Evolutionary conservation across 164 flowering plant species (phyloP), one percentile per base, ranked within the genome.

Genomic region (Brasenia schreberi): DNA sequence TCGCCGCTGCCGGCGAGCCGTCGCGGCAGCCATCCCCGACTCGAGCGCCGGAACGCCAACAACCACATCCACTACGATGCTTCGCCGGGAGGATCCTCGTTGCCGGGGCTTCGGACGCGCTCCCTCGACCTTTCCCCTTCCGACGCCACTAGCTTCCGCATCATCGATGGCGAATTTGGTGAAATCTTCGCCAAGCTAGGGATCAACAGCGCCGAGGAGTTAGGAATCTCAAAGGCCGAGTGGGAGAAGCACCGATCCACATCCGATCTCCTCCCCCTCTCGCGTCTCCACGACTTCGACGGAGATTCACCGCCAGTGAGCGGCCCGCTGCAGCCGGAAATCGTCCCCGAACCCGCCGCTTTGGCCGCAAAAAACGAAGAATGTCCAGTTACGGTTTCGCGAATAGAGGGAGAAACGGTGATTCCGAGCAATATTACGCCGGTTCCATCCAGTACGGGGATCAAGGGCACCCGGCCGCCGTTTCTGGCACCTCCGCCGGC

Each of bases 381-480:
- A 33, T 4, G 39, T 33, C 39, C 39, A 33, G 16, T 14, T 49
- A 49, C 16, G 56, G 56, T 49, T 49, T 14, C 56, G 56, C 12
- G 3, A 9, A 49, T 14, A 49, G 56, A 49, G 56, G 4, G 56
- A 33, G 39, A 33, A 33, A 33, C 39, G 39, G 39, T 33, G 39
- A 33, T 33, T 33, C 39, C 39, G 39, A 33, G 39, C 4, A 33
- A 33, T 33, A 33, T 33, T 33, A 33, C 39, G 39, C 39, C 39
- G 39, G 39, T 33, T 33, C 4, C 39, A 4, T 33, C 39, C 39
- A 33, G 39, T 33, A 33, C 39, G 39, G 96, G 98, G 58, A 89
- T 94, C 59, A 94, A 81, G 69, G 99, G 99, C 7, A 70, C 70
- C 42, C 75, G 99, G 65, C 99, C 99, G 11, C 97, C 92, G 17